phyloP scores from a whole-genome alignment of 164 flowering plant genomes.

The Hamamelis virginiana region DNA sequence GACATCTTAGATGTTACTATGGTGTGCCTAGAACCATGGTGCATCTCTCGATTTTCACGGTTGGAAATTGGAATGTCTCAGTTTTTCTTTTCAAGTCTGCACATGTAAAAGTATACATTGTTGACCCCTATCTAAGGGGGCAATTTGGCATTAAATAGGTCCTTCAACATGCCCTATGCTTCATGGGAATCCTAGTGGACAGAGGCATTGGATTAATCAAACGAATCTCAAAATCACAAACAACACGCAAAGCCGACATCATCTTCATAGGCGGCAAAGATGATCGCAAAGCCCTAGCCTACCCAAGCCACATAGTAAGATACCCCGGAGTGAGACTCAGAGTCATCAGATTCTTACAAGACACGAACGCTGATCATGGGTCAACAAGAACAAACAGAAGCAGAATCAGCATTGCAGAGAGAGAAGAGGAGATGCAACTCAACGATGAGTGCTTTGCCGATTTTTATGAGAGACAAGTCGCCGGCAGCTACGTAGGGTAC shows the following conservation, averaged over 20 bases:
- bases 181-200: constrained; percentile 76
- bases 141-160: constrained; percentile 42
- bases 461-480: constrained; percentile 63
- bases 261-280: constrained; percentile 87
- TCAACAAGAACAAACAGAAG: constrained; percentile 9
- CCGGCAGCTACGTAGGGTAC: constrained; percentile 47
- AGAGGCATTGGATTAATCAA: constrained; percentile 43
- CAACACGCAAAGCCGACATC: constrained; percentile 38
- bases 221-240: constrained; percentile 23
- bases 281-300: constrained; percentile 78
- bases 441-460: constrained; percentile 66
- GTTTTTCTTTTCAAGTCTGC: too few species aligned
- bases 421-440: constrained; percentile 57
- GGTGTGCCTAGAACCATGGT: too few species aligned
- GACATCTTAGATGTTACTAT: too few species aligned
- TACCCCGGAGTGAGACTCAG: constrained; percentile 68
- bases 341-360: constrained; percentile 55
- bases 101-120: too few species aligned
- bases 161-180: constrained; percentile 63
- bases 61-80: too few species aligned
- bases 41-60: too few species aligned
- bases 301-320: constrained; percentile 48
- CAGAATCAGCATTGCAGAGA: constrained; percentile 25
- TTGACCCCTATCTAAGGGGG: too few species aligned
- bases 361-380: constrained; percentile 22